These are phyloP conservation scores for Oryza glumipatula DNA, from an alignment of 176 grass and related monocot species.

Conservation along the genomic window DNA sequence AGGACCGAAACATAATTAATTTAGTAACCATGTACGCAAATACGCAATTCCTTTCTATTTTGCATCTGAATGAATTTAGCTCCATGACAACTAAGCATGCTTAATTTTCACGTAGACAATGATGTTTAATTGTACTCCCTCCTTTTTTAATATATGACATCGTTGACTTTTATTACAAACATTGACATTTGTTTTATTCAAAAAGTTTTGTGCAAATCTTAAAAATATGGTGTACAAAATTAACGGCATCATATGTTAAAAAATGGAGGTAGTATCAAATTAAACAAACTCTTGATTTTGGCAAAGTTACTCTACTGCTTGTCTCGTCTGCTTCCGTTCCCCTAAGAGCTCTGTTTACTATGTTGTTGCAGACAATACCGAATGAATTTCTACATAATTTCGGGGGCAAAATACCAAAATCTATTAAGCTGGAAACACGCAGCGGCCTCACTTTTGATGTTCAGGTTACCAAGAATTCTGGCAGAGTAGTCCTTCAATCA, in stretches of 20 bases:
- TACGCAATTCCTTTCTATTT: not conserved
- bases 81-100: not conserved
- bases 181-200: too few relatives aligned
- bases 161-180: too few relatives aligned
- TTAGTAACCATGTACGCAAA: not conserved
- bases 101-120: not conserved
- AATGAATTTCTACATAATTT: conserved; percentile 16
- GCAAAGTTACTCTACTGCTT: not conserved
- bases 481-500: conserved; percentile 20
- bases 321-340: not conserved
- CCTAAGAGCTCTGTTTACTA: not conserved
- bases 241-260: too few relatives aligned
- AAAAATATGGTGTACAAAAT: too few relatives aligned
- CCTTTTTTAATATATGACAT: too few relatives aligned
- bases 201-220: too few relatives aligned
- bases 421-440: not conserved
- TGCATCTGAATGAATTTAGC: too few relatives aligned
- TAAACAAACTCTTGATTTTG: too few relatives aligned
- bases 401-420: not conserved
- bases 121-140: too few relatives aligned
- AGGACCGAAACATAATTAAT: not conserved
- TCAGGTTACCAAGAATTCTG: not conserved
- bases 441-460: conserved; percentile 3
- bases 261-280: too few relatives aligned
- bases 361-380: conserved; percentile 17